These are phyloP conservation scores for Vicia villosa DNA, from an alignment of 306 rosid genomes.

Conservation along the genomic window DNA sequence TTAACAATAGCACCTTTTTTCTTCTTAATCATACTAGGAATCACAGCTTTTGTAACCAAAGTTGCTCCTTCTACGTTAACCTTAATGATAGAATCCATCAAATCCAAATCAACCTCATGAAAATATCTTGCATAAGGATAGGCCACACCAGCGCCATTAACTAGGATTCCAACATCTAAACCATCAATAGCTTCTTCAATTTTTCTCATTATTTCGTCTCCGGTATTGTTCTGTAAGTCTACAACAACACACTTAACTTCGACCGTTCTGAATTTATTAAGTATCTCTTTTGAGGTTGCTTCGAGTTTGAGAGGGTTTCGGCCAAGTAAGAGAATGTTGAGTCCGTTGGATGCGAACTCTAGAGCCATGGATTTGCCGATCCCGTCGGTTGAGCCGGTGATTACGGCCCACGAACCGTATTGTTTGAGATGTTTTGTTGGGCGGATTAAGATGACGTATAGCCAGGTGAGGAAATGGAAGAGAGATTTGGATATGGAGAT, in stretches of 20 bases:
- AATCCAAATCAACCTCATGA: conserved; percentile 44
- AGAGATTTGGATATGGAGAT: conserved; percentile 35
- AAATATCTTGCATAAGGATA: conserved; percentile 42
- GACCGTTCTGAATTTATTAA: background rate
- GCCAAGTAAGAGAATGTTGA: conserved; percentile 61
- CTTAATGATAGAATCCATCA: conserved; percentile 35
- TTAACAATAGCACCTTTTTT: conserved; percentile 61
- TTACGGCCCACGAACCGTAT: conserved; percentile 80
- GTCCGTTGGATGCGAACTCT: conserved; percentile 62
- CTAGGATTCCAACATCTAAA: conserved; percentile 42
- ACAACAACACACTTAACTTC: conserved; percentile 33
- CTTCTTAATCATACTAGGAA: conserved; percentile 56
- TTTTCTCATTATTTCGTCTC: conserved; percentile 41
- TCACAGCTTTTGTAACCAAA: conserved; percentile 55
- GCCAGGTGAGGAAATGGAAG: conserved; percentile 46
- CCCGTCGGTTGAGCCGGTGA: conserved; percentile 88
- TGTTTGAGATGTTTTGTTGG: conserved; percentile 57
- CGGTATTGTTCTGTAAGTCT: conserved; percentile 38
- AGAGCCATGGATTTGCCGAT: conserved; percentile 75
- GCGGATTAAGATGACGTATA: conserved; percentile 54
- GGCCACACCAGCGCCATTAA: conserved; percentile 43
- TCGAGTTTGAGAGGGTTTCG: conserved; percentile 45
- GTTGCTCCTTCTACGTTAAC: conserved; percentile 54
- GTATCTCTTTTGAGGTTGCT: conserved; percentile 36
- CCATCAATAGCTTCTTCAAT: conserved; percentile 40